phyloP scores from a whole-genome alignment of 2,329 filamentous ascomycete species.

The Acrodontium crateriforme region DNA sequence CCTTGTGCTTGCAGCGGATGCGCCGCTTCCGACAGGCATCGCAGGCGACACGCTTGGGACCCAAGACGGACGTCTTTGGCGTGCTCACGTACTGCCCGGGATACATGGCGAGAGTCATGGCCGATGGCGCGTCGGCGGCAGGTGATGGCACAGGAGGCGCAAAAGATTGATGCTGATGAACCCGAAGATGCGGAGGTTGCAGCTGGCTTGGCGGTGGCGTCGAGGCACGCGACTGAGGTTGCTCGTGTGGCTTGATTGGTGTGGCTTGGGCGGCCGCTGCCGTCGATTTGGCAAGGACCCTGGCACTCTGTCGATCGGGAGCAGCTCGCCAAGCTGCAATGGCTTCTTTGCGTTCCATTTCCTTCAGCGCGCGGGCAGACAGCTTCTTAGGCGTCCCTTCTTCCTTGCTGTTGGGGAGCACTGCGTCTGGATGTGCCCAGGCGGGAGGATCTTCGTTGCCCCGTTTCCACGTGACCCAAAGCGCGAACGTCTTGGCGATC shows the following conservation, averaged over 20 bases:
- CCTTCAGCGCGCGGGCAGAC: constrained; percentile 40
- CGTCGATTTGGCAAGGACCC: constrained; percentile 19
- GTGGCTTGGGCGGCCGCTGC: constrained; percentile 4
- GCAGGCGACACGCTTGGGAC: constrained; percentile 47
- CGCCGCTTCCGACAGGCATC: constrained; percentile 48
- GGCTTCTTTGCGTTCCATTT: constrained; percentile 40
- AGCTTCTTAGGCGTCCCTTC: constrained; percentile 38
- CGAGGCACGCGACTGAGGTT: constrained; percentile 5
- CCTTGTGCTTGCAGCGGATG: constrained; percentile 51
- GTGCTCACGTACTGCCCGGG: constrained; percentile 29
- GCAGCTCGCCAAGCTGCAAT: constrained; percentile 30
- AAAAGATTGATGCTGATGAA: constrained; percentile 19
- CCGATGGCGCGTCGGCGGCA: constrained; percentile 9
- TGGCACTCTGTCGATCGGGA: constrained; percentile 31
- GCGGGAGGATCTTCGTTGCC: constrained; percentile 48
- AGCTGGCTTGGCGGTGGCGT: constrained; percentile 7
- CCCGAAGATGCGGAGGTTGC: constrained; percentile 20
- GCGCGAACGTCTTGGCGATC: constrained; percentile 44
- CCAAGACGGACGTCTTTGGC: constrained; percentile 44
- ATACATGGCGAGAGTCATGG: constrained; percentile 15
- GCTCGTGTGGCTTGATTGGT: too few species aligned
- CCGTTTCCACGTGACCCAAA: constrained; percentile 55
- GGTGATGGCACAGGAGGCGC: constrained; percentile 9
- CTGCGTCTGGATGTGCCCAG: constrained; percentile 47
- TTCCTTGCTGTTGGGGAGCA: constrained; percentile 37